Conservation (phyloP, 176 grass and related monocot genomes). For the Hsuehochloa calcarea region DNA sequence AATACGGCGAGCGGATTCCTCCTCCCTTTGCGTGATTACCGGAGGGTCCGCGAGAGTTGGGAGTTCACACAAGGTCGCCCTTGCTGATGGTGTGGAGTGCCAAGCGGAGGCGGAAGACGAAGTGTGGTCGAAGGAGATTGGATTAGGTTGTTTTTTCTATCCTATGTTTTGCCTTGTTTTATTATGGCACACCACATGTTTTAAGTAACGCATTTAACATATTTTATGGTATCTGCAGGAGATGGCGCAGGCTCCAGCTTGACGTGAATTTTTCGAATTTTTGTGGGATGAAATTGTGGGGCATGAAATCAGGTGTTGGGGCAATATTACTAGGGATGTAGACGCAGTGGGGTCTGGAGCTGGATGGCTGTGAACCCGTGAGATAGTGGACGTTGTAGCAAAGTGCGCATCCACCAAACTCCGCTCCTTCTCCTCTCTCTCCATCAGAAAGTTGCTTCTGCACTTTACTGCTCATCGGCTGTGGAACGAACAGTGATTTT, state of each 20-base stretch:
- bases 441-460: background rate
- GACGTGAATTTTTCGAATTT: conserved; percentile 18
- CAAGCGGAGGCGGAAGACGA: conserved; percentile 6
- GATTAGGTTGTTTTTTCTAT: background rate
- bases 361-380: no score
- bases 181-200: no score
- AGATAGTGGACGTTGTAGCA: conserved; percentile 1
- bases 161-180: no score
- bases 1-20: background rate
- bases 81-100: background rate
- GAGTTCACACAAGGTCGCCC: no score
- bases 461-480: background rate
- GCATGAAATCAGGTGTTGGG: no score
- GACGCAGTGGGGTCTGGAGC: background rate
- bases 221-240: no score
- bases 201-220: no score
- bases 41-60: no score
- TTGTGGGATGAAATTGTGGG: background rate
- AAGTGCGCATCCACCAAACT: conserved; percentile 2
- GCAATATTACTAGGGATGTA: background rate
- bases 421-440: background rate
- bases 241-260: no score
- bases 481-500: no score
- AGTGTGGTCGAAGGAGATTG: conserved; percentile 23
- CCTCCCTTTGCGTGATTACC: background rate